phyloP scores from a whole-genome alignment of 306 rosid species.

The Coriaria nepalensis region DNA sequence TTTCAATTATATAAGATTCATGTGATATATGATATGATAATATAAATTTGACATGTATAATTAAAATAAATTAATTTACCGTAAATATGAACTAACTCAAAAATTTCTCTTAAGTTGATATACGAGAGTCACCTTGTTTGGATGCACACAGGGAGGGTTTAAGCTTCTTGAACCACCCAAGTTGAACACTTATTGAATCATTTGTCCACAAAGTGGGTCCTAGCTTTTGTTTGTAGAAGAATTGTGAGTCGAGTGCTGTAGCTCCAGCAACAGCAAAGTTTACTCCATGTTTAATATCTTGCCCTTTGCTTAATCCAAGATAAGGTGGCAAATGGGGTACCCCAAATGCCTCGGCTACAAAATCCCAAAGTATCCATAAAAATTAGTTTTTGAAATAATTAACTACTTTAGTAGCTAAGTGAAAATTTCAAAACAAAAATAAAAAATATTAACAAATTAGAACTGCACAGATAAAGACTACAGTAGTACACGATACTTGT shows the following conservation, averaged over 20 bases:
- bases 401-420: too few relatives aligned
- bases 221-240: constrained; percentile 23
- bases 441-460: background rate
- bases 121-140: constrained; percentile 43
- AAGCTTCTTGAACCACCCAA: constrained; percentile 53
- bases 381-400: too few relatives aligned
- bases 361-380: background rate
- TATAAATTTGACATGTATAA: too few relatives aligned
- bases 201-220: constrained; percentile 35
- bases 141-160: constrained; percentile 45
- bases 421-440: background rate
- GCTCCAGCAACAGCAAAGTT: constrained; percentile 83
- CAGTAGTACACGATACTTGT: too few relatives aligned
- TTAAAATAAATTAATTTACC: too few relatives aligned
- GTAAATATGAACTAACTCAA: too few relatives aligned
- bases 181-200: constrained; percentile 40
- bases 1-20: too few relatives aligned
- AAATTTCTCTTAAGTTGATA: too few relatives aligned
- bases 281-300: constrained; percentile 24
- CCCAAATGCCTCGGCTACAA: constrained; percentile 49
- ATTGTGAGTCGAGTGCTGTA: constrained; percentile 41
- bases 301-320: constrained; percentile 20
- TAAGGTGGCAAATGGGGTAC: constrained; percentile 53
- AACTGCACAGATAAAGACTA: too few relatives aligned
- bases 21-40: too few relatives aligned